Evolutionary conservation across 306 rosid species (phyloP).

Genomic region (Cyclanthera cordifolia): DNA sequence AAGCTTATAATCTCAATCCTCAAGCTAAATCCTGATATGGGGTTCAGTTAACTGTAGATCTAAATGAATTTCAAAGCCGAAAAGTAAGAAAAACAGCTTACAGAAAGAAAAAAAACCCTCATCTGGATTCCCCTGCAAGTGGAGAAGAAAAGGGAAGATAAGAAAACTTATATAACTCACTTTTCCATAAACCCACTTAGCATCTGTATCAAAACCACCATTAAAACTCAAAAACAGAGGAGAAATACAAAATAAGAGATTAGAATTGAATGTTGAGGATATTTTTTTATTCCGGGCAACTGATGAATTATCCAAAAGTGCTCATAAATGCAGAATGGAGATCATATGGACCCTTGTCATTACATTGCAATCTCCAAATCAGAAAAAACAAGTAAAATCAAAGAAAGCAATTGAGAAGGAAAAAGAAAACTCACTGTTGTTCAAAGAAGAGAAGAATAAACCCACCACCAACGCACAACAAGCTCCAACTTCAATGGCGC

Average conservation of each 20-base stretch:
- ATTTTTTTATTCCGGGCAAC: background rate
- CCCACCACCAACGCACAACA: background rate
- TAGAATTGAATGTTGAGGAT: background rate
- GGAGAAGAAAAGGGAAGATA: background rate
- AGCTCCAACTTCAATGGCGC: background rate
- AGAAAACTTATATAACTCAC: background rate
- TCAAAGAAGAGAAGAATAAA: background rate
- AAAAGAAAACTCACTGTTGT: background rate
- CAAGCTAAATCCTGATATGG: conserved; percentile 21
- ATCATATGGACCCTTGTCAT: conserved; percentile 2
- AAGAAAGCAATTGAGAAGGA: conserved; percentile 2
- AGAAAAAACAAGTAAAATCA: too few relatives aligned
- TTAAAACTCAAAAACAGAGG: background rate
- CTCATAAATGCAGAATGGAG: conserved; percentile 10
- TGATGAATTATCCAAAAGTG: background rate
- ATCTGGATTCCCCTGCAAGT: background rate
- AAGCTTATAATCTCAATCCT: conserved; percentile 27
- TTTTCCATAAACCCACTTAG: background rate
- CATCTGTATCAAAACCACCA: background rate
- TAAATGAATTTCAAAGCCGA: conserved; percentile 30
- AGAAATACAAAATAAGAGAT: too few relatives aligned
- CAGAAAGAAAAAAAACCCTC: background rate
- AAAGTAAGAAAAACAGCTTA: conserved; percentile 7
- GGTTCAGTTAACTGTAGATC: conserved; percentile 42
- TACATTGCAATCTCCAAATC: background rate